Evolutionary conservation across 192 early-diverging fungal species (phyloP), one percentile per base, ranked within the genome.

Genomic region (Coemansia sp.): DNA sequence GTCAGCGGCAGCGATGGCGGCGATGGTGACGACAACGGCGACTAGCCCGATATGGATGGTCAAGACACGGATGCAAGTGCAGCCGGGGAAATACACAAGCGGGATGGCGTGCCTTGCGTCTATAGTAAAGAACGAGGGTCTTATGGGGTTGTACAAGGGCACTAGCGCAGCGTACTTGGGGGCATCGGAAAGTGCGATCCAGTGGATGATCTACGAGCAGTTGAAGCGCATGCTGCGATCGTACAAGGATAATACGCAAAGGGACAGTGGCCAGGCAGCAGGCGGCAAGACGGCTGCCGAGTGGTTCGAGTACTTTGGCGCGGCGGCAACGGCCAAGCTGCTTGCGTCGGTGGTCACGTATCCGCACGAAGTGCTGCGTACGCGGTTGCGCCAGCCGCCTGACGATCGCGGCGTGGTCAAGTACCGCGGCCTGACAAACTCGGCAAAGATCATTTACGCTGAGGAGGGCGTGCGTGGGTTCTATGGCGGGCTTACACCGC

Each of bases 11-110:
- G 81, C 85, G 0, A 75, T 86, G 8, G 92, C 94, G 0, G 86
- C 88, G 11, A 74, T 92, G 33, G 84, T 91, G 6, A 93, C 90
- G 5, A 90, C 93, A 0, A 87, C 89, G 2, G 83, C 78, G n/a
- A 96, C 95, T 2, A 97, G 94, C 67, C 97, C 97, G 0, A 97
- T 99, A 23, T 99, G 97, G 97, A 85, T 99, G 48, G 87, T 98
- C 42, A 99, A 98, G 67, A 99, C 95, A 0, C 80, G 97, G 54
- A 91, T 99, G 85, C 96, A 99, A 76, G 74, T 99, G 59, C 90
- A 92, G 71, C 67, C 65, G 9, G 77, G 77, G 25, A 60, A 70
- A 22, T 95, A 96, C 79, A 82, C 82, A 35, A 94, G 88, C 84
- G 94, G 91, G 53, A 67, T 93, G 35, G 85, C 94, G 35, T 97